phyloP scores from a whole-genome alignment of 371 early-diverging fungal genomes.

The Mortierella polycephala region DNA sequence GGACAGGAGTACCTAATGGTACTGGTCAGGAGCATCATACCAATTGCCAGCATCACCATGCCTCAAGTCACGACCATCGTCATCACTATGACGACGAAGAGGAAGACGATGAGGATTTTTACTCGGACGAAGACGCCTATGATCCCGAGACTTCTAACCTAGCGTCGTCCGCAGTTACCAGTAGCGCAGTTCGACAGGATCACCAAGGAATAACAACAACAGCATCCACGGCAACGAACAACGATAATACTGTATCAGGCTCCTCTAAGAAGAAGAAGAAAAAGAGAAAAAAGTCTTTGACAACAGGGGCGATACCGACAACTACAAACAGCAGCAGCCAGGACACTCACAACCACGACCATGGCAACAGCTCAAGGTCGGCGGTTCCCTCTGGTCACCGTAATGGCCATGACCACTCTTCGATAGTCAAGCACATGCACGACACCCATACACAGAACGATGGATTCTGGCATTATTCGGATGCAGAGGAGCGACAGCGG shows the following conservation, averaged over 20 bases:
- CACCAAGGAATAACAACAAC: conserved; percentile 16
- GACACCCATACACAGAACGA: conserved; percentile 54
- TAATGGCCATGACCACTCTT: conserved; percentile 41
- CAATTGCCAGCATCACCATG: conserved; percentile 36
- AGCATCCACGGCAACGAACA: conserved; percentile 13
- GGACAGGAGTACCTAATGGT: conserved; percentile 19
- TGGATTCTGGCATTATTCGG: conserved; percentile 81
- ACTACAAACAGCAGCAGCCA: conserved; percentile 13
- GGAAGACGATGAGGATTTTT: conserved; percentile 56
- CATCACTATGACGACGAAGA: conserved; percentile 49
- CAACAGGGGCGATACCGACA: conserved; percentile 9
- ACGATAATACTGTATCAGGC: conserved; percentile 17
- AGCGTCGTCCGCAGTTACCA: conserved; percentile 19
- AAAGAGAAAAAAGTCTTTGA: conserved; percentile 58
- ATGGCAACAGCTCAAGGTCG: conserved; percentile 27
- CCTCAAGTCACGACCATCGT: conserved; percentile 26
- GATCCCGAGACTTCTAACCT: conserved; percentile 54
- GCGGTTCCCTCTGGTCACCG: conserved; percentile 29
- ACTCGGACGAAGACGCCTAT: conserved; percentile 57
- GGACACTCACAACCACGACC: conserved; percentile 27
- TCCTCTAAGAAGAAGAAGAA: conserved; percentile 61
- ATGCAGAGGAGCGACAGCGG: conserved; percentile 83
- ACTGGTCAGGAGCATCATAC: conserved; percentile 36
- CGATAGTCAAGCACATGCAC: conserved; percentile 39
- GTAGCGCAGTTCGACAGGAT: conserved; percentile 17